Evolutionary conservation across 257 asterid genomes (phyloP).

Genomic region (Solanum medicagineum): DNA sequence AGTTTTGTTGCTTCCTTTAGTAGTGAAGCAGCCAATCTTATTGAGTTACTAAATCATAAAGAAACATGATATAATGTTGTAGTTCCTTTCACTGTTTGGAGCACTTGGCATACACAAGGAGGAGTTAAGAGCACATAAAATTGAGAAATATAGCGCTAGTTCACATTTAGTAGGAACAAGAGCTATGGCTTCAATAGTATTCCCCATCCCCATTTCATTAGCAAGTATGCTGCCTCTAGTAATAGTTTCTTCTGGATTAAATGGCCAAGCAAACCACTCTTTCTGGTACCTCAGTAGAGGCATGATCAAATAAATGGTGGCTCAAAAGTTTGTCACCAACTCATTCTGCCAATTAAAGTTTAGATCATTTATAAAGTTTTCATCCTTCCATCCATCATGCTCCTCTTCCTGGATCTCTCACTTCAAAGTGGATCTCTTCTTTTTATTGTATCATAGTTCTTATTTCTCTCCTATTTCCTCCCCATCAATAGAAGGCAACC

Average conservation of each 20-base stretch:
- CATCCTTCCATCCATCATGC: conserved; percentile 46
- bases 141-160: neutral
- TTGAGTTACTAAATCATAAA: conserved; percentile 37
- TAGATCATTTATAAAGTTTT: conserved; percentile 23
- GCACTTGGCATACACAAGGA: conserved; percentile 26
- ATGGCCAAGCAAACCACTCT: neutral
- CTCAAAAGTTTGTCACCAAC: conserved; percentile 37
- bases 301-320: conserved; percentile 54
- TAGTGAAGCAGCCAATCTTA: conserved; percentile 71
- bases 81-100: conserved; percentile 56
- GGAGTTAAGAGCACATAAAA: conserved; percentile 5
- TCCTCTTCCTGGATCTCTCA: conserved; percentile 73
- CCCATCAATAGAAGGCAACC: neutral
- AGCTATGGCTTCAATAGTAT: conserved; percentile 68
- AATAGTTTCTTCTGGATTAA: too few species aligned
- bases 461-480: conserved; percentile 9
- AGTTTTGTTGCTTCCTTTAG: conserved; percentile 58
- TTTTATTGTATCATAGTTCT: conserved; percentile 28
- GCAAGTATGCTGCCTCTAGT: too few species aligned
- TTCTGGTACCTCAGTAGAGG: conserved; percentile 76
- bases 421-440: conserved; percentile 34
- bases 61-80: conserved; percentile 78
- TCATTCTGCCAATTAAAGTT: conserved; percentile 40
- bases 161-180: conserved; percentile 73
- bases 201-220: too few species aligned